A percentile compares a stretch with the other conserved stretches of the same genome.
Conservation (phyloP, 108 stramenopile genomes). For the Pseudonitzschia pungens region DNA sequence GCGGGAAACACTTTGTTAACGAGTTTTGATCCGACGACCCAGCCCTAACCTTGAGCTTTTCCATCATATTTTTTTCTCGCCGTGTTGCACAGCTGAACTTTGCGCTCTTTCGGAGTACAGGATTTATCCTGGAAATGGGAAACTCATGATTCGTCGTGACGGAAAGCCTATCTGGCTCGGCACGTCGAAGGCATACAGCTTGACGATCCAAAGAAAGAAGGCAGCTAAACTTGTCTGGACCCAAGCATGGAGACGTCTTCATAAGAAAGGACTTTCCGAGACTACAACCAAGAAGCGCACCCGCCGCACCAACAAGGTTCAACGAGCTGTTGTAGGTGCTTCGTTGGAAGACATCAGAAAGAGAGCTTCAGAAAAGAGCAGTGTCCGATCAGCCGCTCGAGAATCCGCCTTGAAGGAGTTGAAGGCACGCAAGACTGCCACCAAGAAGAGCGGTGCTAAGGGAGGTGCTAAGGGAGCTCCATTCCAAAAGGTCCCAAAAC, state of each 20-base stretch:
- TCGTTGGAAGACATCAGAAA: constrained; percentile 96
- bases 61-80: not conserved
- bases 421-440: constrained; percentile 84
- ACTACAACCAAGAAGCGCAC: constrained; percentile 88
- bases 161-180: constrained; percentile 96
- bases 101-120: constrained; percentile 99
- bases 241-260: constrained; percentile 97
- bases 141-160: constrained; percentile 97
- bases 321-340: constrained; percentile 97
- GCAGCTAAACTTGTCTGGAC: constrained; percentile 99
- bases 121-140: constrained; percentile 99
- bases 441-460: constrained; percentile 67
- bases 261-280: constrained; percentile 98
- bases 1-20: not conserved
- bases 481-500: constrained; percentile 72
- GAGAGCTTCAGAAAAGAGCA: constrained; percentile 87
- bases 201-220: constrained; percentile 98
- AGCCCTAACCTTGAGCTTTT: too few relatives aligned
- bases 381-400: constrained; percentile 71
- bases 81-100: constrained; percentile 76
- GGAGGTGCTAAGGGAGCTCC: constrained; percentile 19
- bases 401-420: constrained; percentile 90
- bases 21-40: not conserved
- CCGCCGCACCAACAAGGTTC: constrained; percentile 90
- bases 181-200: constrained; percentile 91